phyloP scores from a whole-genome alignment of 371 early-diverging fungal genomes.

The Mortierella sp. region DNA sequence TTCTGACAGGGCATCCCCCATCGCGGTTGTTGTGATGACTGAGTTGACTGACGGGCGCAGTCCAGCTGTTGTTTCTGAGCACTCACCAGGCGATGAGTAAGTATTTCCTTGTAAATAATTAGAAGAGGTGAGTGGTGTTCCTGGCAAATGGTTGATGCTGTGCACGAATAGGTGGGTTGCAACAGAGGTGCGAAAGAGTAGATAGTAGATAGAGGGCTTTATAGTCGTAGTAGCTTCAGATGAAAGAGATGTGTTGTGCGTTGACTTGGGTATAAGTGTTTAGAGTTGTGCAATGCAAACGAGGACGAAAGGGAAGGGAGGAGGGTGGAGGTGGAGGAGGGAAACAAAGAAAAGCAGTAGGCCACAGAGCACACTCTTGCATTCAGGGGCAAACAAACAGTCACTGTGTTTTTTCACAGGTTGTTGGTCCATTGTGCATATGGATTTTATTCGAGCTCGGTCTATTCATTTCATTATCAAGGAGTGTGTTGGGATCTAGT shows the following conservation, averaged over 20 bases:
- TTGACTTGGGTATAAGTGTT: background rate
- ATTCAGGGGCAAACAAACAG: conserved; percentile 9
- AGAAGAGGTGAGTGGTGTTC: background rate
- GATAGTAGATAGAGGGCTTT: background rate
- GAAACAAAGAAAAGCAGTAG: background rate
- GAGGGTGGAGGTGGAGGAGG: background rate
- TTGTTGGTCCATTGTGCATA: background rate
- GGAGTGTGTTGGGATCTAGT: background rate
- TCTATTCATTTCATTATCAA: background rate
- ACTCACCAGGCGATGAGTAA: background rate
- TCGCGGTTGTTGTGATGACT: background rate
- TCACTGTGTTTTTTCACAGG: conserved; percentile 1
- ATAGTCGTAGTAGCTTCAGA: background rate
- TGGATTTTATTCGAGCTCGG: background rate
- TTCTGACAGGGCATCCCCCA: background rate
- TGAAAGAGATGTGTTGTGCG: background rate
- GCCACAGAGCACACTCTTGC: background rate
- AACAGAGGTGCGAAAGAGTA: background rate
- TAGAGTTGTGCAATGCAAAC: background rate
- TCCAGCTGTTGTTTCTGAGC: background rate
- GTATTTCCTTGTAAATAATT: background rate
- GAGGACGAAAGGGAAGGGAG: background rate
- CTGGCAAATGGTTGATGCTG: background rate
- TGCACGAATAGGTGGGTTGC: background rate
- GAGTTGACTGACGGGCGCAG: background rate